Base-by-base conservation (phyloP, 345 rosid species). In the Eutrema japonicum region DNA sequence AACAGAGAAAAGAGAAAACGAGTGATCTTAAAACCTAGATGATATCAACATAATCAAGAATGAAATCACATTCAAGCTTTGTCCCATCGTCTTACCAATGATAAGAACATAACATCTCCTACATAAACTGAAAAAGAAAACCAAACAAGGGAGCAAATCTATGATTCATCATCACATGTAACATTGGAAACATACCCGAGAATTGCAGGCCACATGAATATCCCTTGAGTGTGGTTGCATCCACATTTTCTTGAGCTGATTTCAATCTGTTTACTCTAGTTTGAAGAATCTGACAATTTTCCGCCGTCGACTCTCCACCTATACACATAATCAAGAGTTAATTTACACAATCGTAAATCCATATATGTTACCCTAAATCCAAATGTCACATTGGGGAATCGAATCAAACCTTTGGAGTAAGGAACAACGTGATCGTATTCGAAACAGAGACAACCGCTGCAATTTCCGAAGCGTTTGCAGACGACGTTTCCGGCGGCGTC, bases 381-480 rank as follows among this genome's bases (percentile, higher is more conserved):
- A 64, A 16, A 47, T 40, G 60, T 62, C 60, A 66, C 32, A 12
- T 7, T 35, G 29, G 32, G 50, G 53, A 75, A 67, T 9, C 50
- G 36, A n/a, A 35, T n/a, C 12, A 8, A 66, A 91, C 93, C 97
- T 88, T 86, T 94, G 67, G 97, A 91, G 79, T 78, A 94, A 63
- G 96, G 97, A 72, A 91, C 74, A 71, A 91, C 82, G 79, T 94
- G 98, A 77, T 91, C 96, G 82, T 94, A 89, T 80, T 94, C 89
- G 83, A 87, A 94, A 82, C 96, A 94, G 71, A 94, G 95, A 75
- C 97, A 94, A 1, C 99, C 97, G 22, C 75, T 65, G 79, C 99
- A 94, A 74, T 95, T 95, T 73, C 87, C 81, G 83, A 91, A 87
- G 53, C 97, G 91, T 74, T 85, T 89, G 84, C 97, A 91, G 73